Percentiles rank a stretch among this genome's conserved stretches.
These are phyloP conservation scores for Coniochaeta ligniaria DNA, from an alignment of 2,329 filamentous ascomycete genomes.

Conservation along the genomic window DNA sequence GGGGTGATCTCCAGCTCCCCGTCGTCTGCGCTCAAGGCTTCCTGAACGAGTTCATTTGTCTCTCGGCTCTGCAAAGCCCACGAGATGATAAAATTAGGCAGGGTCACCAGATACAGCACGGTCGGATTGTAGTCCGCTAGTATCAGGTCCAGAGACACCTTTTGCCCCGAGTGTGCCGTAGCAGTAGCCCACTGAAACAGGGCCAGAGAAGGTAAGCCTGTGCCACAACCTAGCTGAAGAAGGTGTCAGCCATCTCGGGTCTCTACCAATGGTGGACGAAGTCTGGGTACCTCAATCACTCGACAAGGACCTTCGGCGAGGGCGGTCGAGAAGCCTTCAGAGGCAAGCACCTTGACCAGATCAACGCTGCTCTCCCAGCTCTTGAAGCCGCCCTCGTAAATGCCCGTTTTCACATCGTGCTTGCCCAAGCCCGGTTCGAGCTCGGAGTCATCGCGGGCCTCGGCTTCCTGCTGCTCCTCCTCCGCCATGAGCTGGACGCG, in stretches of 20 bases:
- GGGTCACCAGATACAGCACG: conserved; percentile 69
- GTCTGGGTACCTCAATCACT: conserved; percentile 46
- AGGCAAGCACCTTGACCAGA: conserved; percentile 60
- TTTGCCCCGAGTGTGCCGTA: conserved; percentile 15
- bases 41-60: conserved; percentile 28
- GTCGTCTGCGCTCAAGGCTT: conserved; percentile 41
- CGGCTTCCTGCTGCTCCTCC: conserved; percentile 26
- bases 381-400: conserved; percentile 85
- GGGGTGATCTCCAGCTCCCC: conserved; percentile 60
- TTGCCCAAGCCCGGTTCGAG: conserved; percentile 47
- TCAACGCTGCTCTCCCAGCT: conserved; percentile 85
- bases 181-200: conserved; percentile 55
- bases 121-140: conserved; percentile 75
- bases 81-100: conserved; percentile 69
- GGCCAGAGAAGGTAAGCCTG: conserved; percentile 64
- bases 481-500: conserved; percentile 74
- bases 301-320: conserved; percentile 27
- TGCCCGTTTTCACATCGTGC: conserved; percentile 71
- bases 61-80: conserved; percentile 48
- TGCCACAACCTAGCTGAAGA: conserved; percentile 67
- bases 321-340: conserved; percentile 26
- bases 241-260: conserved; percentile 14
- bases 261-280: background rate
- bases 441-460: conserved; percentile 28
- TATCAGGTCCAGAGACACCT: conserved; percentile 46